Evolutionary conservation across 179 eudicot species (phyloP).

Genomic region (Camellia oleifera): DNA sequence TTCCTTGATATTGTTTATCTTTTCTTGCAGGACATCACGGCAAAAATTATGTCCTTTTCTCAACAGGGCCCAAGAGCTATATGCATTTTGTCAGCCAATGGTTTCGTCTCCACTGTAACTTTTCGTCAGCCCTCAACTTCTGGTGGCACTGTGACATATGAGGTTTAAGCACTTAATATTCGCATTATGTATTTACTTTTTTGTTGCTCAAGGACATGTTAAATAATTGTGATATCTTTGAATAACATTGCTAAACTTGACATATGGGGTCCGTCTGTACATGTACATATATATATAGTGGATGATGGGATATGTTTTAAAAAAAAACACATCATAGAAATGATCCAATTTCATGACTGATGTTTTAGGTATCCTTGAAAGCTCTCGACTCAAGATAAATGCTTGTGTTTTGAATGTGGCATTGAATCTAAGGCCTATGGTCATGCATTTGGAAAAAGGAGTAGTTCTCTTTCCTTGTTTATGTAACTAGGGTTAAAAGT

Average conservation of each 20-base stretch:
- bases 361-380: not conserved
- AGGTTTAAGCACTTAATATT: conserved; percentile 43
- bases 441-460: not conserved
- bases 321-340: not conserved
- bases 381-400: not conserved
- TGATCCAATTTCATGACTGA: not conserved
- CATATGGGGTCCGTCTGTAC: not conserved
- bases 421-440: not conserved
- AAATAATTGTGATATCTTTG: not conserved
- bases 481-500: not conserved
- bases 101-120: conserved; percentile 70
- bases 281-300: not conserved
- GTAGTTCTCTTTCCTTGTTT: not conserved
- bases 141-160: conserved; percentile 70
- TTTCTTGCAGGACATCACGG: conserved; percentile 58
- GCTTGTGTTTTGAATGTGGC: not conserved
- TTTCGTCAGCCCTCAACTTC: conserved; percentile 66
- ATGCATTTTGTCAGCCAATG: conserved; percentile 78
- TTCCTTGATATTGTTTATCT: not conserved
- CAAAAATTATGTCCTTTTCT: conserved; percentile 72
- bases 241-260: not conserved
- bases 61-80: conserved; percentile 72
- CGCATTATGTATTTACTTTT: not conserved
- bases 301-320: not conserved
- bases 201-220: not conserved